Conservation (phyloP, 148 eudicot species). For the Chenopodium suecicum region DNA sequence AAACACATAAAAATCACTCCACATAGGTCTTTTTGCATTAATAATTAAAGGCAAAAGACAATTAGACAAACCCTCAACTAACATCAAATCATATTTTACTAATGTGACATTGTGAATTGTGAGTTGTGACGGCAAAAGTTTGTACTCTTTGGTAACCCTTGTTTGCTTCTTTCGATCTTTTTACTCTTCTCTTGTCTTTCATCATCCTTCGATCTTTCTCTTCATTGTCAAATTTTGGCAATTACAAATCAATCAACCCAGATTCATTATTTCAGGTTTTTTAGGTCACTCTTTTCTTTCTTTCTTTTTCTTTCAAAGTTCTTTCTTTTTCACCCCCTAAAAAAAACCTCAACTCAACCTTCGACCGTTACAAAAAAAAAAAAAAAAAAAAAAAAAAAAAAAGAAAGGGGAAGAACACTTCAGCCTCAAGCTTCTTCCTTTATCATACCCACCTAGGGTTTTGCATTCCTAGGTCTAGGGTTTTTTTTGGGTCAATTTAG, state of each 20-base stretch:
- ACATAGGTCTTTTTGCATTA: too few species aligned
- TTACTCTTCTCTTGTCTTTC: too few species aligned
- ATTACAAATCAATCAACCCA: background rate
- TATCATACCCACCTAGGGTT: conserved; percentile 24
- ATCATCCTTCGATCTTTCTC: background rate
- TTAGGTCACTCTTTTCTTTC: background rate
- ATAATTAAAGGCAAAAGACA: too few species aligned
- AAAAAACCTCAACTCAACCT: background rate
- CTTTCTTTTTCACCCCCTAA: background rate
- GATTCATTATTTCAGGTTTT: background rate
- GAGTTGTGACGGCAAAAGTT: background rate
- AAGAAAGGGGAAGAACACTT: background rate
- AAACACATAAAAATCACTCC: too few species aligned
- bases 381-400: background rate
- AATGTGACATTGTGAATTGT: too few species aligned
- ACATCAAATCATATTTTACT: too few species aligned
- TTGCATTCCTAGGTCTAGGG: conserved; percentile 4
- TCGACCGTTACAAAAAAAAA: conserved; percentile 14
- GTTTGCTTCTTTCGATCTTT: background rate
- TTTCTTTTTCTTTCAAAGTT: conserved; percentile 4
- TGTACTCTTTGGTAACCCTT: background rate
- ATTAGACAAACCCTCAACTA: too few species aligned
- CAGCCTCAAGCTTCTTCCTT: conserved; percentile 3
- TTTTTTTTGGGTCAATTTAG: conserved; percentile 19
- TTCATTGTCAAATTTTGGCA: background rate